Base-by-base conservation (phyloP, 139 green algal genomes). In the Nannochloris sp. region DNA sequence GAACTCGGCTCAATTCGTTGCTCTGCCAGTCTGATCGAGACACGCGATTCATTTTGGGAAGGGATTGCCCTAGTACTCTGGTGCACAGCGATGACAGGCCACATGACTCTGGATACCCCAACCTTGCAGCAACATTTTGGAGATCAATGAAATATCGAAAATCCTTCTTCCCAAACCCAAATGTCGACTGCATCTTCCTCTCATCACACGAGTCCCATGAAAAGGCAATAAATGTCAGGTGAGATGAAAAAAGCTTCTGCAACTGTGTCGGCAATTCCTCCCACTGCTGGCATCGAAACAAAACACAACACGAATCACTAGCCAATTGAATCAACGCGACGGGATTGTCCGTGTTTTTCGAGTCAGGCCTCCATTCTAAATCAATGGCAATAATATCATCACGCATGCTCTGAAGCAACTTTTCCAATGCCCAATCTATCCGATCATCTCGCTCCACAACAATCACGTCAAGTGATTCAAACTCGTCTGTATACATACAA, bases 301-400 rank as follows among this genome's bases (percentile, higher is more conserved):
- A 60, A 49, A 78, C 59, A 16, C 49, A 69, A 14, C 51, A 12
- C 1, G 61, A 48, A 33, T 40, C 55, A 4, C 30, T 56, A 5
- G 66, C 71, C 25, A 78, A 56, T 55, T 78, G 71, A 25, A 78
- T 63, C 59, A 78, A 66, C 5, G 65, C 71, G 2, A 78, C 67
- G 1, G n/a, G 28, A 55, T 26, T 63, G 17, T 40, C 55, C 28
- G 17, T 29, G 8, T 20, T 13, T 25, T 48, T 63, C 11, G 59
- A 57, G 55, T 78, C 71, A 6, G 71, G 71, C 25, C 46, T 29
- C 71, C 71, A 78, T 25, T 78, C 71, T 17, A 78, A 16, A 57
- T 78, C 71, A 10, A 78, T 76, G 0, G 44, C 71, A 6, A 76
- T 14, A 26, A 63, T 20, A 20, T 17, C 6, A 60, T 78, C 71